phyloP scores from a whole-genome alignment of 2,329 filamentous ascomycete genomes.

The Ascochyta lentis region DNA sequence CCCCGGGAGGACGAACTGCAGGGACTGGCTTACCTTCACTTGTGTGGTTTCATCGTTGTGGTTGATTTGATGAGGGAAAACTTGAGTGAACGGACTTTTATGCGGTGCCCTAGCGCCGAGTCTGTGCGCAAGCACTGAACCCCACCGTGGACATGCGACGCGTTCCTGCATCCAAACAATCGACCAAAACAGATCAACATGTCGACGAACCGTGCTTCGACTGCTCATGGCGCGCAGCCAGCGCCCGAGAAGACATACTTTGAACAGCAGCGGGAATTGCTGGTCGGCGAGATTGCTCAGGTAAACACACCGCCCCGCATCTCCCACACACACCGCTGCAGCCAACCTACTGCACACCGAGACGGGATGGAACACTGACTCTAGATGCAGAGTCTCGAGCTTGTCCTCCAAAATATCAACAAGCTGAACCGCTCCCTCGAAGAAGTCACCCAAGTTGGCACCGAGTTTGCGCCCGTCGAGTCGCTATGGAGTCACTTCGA shows the following conservation, averaged over 20 bases:
- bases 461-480: constrained; percentile 97
- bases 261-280: constrained; percentile 74
- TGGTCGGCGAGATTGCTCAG: constrained; percentile 75
- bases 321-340: constrained; percentile 11
- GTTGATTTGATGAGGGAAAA: constrained; percentile 20
- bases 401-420: constrained; percentile 94
- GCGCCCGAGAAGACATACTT: constrained; percentile 63
- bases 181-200: constrained; percentile 24
- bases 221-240: constrained; percentile 25
- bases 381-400: constrained; percentile 70
- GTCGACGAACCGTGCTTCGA: constrained; percentile 32
- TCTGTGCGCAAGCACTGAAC: constrained; percentile 9
- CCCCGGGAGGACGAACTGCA: constrained; percentile 9
- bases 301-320: constrained; percentile 51
- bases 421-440: constrained; percentile 91
- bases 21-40: constrained; percentile 41
- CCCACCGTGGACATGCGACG: constrained; percentile 10
- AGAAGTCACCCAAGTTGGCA: constrained; percentile 90
- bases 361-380: constrained; percentile 3
- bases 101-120: constrained; percentile 24
- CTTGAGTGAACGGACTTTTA: constrained; percentile 23
- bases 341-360: constrained; percentile 52
- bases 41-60: constrained; percentile 45
- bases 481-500: constrained; percentile 98
- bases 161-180: constrained; percentile 17